Evolutionary conservation across 1,139 yeast species (phyloP).

Genomic region (Blastobotrys capitulatus): DNA sequence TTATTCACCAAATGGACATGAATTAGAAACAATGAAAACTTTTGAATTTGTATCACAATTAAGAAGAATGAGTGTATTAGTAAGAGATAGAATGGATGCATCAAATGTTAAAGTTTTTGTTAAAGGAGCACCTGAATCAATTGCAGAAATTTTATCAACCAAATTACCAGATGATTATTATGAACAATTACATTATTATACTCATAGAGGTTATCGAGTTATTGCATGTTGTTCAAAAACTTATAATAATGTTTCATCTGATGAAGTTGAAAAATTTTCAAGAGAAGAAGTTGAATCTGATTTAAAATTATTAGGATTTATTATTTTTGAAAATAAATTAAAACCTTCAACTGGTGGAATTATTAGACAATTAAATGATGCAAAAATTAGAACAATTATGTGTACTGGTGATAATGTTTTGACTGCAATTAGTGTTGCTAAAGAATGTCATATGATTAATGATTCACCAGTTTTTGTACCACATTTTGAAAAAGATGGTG

Average conservation of each 20-base stretch:
- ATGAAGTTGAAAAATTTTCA: constrained; percentile 28
- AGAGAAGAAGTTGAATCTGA: constrained; percentile 66
- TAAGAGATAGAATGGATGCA: constrained; percentile 29
- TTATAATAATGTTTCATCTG: constrained; percentile 37
- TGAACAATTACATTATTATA: constrained; percentile 70
- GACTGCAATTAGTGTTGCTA: constrained; percentile 91
- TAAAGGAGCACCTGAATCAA: constrained; percentile 98
- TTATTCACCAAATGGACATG: constrained; percentile 31
- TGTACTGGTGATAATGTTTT: constrained; percentile 96
- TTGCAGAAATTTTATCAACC: constrained; percentile 67
- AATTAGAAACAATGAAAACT: constrained; percentile 55
- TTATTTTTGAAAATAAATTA: constrained; percentile 85
- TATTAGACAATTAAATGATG: constrained; percentile 51
- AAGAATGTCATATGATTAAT: constrained; percentile 66
- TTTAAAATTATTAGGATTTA: constrained; percentile 76
- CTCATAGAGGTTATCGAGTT: constrained; percentile 90
- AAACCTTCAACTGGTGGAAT: constrained; percentile 64
- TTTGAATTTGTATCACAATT: constrained; percentile 81
- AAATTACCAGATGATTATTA: constrained; percentile 71
- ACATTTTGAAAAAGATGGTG: constrained; percentile 38
- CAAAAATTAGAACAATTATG: constrained; percentile 82
- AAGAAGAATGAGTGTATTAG: constrained; percentile 88
- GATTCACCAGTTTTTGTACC: constrained; percentile 62
- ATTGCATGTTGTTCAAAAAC: constrained; percentile 85
- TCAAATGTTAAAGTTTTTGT: constrained; percentile 48